Base-by-base conservation (phyloP, 306 rosid genomes). In the Parietaria judaica region DNA sequence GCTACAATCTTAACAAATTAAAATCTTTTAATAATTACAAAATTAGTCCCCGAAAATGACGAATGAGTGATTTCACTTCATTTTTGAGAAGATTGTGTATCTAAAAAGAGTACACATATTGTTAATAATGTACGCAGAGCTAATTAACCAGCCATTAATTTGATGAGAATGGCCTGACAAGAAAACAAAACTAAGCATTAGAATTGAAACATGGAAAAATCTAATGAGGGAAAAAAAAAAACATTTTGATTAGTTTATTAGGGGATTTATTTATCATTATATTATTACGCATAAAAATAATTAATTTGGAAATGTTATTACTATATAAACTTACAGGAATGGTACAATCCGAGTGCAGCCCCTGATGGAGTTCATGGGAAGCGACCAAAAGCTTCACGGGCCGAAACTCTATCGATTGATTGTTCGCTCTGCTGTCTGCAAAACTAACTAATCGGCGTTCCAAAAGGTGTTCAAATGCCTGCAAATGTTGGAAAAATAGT, bases 391-490 rank as follows among this genome's bases (percentile, higher is more conserved):
- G 90, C 84, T 88, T 86, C 39, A 79, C 95, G 10, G 95, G 81
- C 61, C 86, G 86, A 53, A 79, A 92, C 63, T 86, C 95, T 38
- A 86, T 61, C 8, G 94, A 80, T 50, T 74, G 88, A 66, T 71
- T 80, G 12, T 82, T 80, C 61, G 82, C 95, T 71, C 88, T 82
- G 63, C 61, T 85, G 80, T 88, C 96, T 3, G 89, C 23, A 76
- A 84, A 88, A 69, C 87, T 73, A 74, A 92, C 79, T 45, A 92
- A 51, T 72, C 83, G 92, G 23, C 90, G 80, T 56, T 74, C 80
- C 49, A 86, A 69, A 66, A 92, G 98, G 72, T 88, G 96, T 74
- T 92, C 94, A 77, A 92, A 86, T 58, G 96, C 96, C 96, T 92
- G 90, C 77, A 71, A 11, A 69, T 39, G 34, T n/a, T 23, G 60